Evolutionary conservation across 2,329 filamentous ascomycete species (phyloP).

Genomic region (Fusarium redolens): DNA sequence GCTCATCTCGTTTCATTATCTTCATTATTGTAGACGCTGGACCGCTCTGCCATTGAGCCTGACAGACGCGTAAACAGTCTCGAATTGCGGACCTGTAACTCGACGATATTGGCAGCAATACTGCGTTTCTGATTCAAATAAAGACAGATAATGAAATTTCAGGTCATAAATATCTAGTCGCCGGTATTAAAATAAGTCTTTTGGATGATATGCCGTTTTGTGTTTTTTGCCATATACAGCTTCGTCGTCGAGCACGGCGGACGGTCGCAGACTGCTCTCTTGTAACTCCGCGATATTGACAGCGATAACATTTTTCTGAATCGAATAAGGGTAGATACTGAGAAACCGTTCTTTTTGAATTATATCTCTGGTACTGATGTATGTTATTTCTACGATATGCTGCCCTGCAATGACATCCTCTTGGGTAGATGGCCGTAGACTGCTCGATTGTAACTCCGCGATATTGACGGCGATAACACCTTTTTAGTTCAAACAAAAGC

Average conservation of each 20-base stretch:
- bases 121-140: rapidly evolving
- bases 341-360: too few species aligned
- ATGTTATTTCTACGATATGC: too few species aligned
- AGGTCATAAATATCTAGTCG: too few species aligned
- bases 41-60: background rate
- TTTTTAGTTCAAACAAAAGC: too few species aligned
- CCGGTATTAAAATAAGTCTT: too few species aligned
- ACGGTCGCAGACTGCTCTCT: background rate
- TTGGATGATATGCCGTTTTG: background rate
- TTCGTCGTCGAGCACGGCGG: background rate
- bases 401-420: too few species aligned
- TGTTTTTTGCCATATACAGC: background rate
- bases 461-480: background rate
- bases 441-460: background rate
- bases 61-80: background rate
- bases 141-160: rapidly evolving
- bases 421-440: too few species aligned
- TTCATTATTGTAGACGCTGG: background rate
- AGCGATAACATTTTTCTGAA: too few species aligned
- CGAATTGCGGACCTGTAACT: background rate
- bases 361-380: too few species aligned
- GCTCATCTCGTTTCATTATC: background rate
- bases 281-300: background rate
- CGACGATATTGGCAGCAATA: background rate
- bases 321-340: too few species aligned